Percentiles rank a stretch among this genome's conserved stretches.
These are phyloP conservation scores for Coemansia sp. DNA, from an alignment of 192 early-diverging fungal species.

Conservation along the genomic window DNA sequence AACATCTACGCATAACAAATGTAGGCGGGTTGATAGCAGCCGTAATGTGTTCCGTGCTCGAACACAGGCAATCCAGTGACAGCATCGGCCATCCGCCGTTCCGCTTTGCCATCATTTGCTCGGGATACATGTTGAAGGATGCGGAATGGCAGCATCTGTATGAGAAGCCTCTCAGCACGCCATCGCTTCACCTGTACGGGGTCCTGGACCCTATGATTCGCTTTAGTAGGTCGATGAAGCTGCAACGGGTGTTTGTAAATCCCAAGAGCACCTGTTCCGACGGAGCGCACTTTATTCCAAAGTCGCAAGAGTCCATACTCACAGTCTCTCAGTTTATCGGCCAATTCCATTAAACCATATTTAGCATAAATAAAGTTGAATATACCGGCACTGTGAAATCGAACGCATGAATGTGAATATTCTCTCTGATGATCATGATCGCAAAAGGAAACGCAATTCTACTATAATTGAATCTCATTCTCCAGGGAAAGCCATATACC, in stretches of 20 bases:
- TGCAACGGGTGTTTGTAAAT: conserved; percentile 19
- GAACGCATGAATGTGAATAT: no score
- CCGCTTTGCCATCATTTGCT: conserved; percentile 39
- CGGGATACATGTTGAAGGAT: conserved; percentile 48
- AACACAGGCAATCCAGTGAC: conserved; percentile 11
- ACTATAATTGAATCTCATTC: no score
- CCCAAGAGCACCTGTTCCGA: conserved; percentile 26
- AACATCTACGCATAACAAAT: no score
- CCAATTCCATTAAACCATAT: conserved; percentile 11
- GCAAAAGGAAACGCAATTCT: no score
- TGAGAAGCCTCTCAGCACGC: conserved; percentile 25
- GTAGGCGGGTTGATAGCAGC: conserved; percentile 50
- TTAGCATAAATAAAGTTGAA: no score
- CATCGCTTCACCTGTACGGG: conserved; percentile 47
- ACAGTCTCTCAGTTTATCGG: conserved; percentile 29
- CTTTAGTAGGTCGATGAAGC: conserved; percentile 34
- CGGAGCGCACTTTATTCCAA: conserved; percentile 50
- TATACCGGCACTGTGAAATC: no score
- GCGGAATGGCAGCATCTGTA: conserved; percentile 34
- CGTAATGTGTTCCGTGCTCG: conserved; percentile 33
- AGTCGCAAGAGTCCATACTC: conserved; percentile 23
- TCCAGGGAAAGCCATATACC: no score
- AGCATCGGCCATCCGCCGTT: conserved; percentile 21
- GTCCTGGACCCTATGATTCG: conserved; percentile 45
- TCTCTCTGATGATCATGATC: no score